Evolutionary conservation across 306 rosid species (phyloP).

Genomic region (Inga oerstediana): DNA sequence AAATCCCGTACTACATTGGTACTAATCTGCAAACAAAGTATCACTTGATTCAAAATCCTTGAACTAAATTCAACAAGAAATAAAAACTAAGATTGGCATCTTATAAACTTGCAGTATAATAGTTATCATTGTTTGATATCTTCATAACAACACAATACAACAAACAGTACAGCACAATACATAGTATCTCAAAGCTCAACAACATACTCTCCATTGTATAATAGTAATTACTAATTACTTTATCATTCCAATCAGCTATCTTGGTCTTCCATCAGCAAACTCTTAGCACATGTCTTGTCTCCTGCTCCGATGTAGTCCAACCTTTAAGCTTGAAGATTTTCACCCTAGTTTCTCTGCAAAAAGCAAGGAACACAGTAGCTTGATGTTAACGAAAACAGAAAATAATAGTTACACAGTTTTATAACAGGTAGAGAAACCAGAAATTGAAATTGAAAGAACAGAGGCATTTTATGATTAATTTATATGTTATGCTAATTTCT

Average conservation of each 20-base stretch:
- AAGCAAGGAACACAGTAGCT: not conserved
- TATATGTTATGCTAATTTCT: too few species aligned
- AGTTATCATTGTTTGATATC: not conserved
- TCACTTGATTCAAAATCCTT: too few species aligned
- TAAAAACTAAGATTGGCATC: not conserved
- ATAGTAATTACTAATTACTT: not conserved
- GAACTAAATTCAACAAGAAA: too few species aligned
- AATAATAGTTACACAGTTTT: too few species aligned
- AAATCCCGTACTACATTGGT: too few species aligned
- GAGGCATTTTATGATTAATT: too few species aligned
- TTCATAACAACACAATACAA: not conserved
- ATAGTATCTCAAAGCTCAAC: not conserved
- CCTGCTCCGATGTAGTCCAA: not conserved
- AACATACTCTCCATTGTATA: not conserved
- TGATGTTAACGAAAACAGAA: not conserved
- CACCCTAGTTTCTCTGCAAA: not conserved
- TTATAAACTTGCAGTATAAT: not conserved
- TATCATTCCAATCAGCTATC: not conserved
- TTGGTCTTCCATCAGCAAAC: not conserved
- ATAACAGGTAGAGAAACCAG: too few species aligned
- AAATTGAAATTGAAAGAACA: not conserved
- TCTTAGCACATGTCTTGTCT: not conserved
- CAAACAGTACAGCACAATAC: not conserved
- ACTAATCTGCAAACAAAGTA: too few species aligned
- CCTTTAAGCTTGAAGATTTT: not conserved